Base-by-base conservation (phyloP, 768 basidiomycete species). In the Favolaschia claudopus region DNA sequence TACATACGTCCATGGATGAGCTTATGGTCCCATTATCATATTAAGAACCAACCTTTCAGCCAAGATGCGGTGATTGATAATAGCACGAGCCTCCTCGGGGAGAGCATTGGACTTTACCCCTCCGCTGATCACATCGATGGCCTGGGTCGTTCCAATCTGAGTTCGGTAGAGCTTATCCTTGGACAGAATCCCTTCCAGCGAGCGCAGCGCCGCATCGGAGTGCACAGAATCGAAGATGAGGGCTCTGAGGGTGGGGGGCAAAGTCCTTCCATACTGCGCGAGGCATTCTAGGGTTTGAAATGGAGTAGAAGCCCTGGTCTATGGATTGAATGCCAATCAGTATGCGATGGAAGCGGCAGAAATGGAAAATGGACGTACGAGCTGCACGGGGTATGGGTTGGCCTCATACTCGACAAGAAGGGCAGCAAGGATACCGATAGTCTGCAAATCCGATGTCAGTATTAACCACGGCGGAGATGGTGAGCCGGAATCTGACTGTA, bases 401-500 rank as follows among this genome's bases (percentile, higher is more conserved):
- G 58, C 56, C 36, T 89, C 89, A 22, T 87, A 70, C 17, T 77
- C 68, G 5, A 80, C 77, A 24, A 90, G 71, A 12, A 86, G 65
- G 2, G 77, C 67, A 1, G 88, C 75, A 25, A 91, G 79, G 55
- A 88, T 81, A 20, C 89, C 89, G 44, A 90, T 87, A 39, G 79
- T 78, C 83, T 58, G 34, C 8, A 8, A 13, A 17, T 44, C 7
- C 25, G 13, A n/a, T n/a, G n/a, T n/a, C n/a, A 27, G 17, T 6
- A 32, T 37, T 25, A 10, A 25, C 13, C 19, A 24, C 25, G 34
- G 20, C 19, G 14, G 17, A 36, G 27, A 34, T 15, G 38, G 24
- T 34, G 5, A 43, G 33, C n/a, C 25, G 19, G 25, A 36, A 58
- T 58, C 76, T 50, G 63, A 79, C 85, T 2, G 89, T 91, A 58